These are phyloP conservation scores for Curvularia sp. DNA, from an alignment of 2,329 filamentous ascomycete species.

Conservation along the genomic window DNA sequence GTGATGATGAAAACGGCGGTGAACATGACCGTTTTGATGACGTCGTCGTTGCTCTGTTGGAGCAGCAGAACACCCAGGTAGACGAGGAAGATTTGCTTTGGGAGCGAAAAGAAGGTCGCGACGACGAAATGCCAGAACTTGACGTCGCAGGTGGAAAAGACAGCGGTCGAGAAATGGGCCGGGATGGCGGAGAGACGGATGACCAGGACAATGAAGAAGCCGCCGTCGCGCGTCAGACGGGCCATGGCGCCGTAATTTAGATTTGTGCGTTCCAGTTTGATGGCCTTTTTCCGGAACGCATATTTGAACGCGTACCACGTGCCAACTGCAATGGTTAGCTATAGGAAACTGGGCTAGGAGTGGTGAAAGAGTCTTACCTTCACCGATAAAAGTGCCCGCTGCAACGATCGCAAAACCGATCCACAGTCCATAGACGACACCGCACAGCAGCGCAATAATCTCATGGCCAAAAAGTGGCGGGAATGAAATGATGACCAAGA, in stretches of 20 bases:
- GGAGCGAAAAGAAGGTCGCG: constrained; percentile 43
- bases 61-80: constrained; percentile 46
- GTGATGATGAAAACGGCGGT: constrained; percentile 41
- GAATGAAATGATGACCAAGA: constrained; percentile 46
- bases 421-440: constrained; percentile 46
- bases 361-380: constrained; percentile 29
- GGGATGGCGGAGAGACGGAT: constrained; percentile 47
- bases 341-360: not conserved
- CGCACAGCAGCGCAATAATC: constrained; percentile 44
- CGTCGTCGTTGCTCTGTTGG: constrained; percentile 33
- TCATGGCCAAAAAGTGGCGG: constrained; percentile 47
- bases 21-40: constrained; percentile 42
- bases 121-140: constrained; percentile 48
- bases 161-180: constrained; percentile 46
- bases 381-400: constrained; percentile 46
- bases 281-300: constrained; percentile 38
- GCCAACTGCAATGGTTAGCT: constrained; percentile 35
- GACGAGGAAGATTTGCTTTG: constrained; percentile 48
- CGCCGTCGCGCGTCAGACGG: constrained; percentile 44
- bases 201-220: constrained; percentile 45
- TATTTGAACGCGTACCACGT: constrained; percentile 49
- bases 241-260: constrained; percentile 48
- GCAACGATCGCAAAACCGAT: constrained; percentile 46
- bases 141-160: constrained; percentile 48
- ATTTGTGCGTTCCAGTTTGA: constrained; percentile 45